These are phyloP conservation scores for Wakefieldia striispora DNA, from an alignment of 768 basidiomycete genomes.

Conservation along the genomic window DNA sequence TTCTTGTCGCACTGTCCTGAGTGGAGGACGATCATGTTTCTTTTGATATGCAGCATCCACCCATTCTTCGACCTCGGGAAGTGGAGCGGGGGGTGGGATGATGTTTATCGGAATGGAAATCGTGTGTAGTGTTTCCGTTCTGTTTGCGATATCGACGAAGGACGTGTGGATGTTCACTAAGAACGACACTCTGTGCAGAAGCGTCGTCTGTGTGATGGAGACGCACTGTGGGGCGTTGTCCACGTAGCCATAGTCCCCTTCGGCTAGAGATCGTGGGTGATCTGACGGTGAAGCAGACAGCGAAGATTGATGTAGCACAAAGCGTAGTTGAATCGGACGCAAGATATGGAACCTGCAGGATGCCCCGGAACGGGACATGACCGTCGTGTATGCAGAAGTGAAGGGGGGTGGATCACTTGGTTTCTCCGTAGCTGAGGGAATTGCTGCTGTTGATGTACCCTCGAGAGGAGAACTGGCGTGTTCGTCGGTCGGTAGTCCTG, in stretches of 20 bases:
- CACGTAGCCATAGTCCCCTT: slow-evolving; percentile 42
- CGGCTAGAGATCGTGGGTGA: slow-evolving; percentile 42
- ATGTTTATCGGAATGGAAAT: slow-evolving; percentile 69
- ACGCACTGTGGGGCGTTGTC: slow-evolving; percentile 66
- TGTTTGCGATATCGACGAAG: slow-evolving; percentile 69
- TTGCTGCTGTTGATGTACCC: slow-evolving; percentile 32
- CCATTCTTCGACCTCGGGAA: slow-evolving; percentile 72
- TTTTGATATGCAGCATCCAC: slow-evolving; percentile 79
- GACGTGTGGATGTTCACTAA: slow-evolving; percentile 69
- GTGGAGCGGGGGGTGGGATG: slow-evolving; percentile 72
- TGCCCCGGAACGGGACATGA: slow-evolving; percentile 84
- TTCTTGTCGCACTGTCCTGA: slow-evolving; percentile 65
- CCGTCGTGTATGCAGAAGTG: slow-evolving; percentile 46
- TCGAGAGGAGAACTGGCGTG: slow-evolving; percentile 21
- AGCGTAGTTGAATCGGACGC: slow-evolving; percentile 70
- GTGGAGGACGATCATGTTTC: slow-evolving; percentile 82
- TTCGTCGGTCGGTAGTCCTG: slow-evolving; percentile 9
- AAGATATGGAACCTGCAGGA: slow-evolving; percentile 86
- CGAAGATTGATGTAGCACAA: slow-evolving; percentile 70
- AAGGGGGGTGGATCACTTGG: slow-evolving; percentile 34
- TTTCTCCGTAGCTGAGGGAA: slow-evolving; percentile 25
- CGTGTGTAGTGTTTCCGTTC: slow-evolving; percentile 64
- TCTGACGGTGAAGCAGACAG: slow-evolving; percentile 49
- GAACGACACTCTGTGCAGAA: slow-evolving; percentile 83
- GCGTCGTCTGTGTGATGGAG: slow-evolving; percentile 75